Conservation (phyloP, 225 moss, liverwort and hornwort genomes). For the Ulota crispa region DNA sequence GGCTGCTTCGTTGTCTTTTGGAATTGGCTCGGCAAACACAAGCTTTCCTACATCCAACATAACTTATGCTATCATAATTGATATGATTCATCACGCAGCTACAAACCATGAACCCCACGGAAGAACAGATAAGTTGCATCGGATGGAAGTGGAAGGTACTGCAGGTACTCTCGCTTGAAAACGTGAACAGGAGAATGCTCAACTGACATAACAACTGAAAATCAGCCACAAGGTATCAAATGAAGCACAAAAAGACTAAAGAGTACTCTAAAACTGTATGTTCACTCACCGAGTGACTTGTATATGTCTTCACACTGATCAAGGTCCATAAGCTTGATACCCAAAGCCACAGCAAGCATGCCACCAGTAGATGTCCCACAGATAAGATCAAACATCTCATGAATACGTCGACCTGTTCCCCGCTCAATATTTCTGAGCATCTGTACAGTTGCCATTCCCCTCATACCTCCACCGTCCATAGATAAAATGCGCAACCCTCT, state of each 20-base stretch:
- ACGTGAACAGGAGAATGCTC: constrained; percentile 5
- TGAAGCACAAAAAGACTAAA: constrained; percentile 14
- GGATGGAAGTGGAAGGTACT: not conserved
- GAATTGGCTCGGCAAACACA: constrained; percentile 90
- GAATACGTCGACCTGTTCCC: constrained; percentile 85
- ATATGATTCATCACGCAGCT: not conserved
- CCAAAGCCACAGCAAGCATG: constrained; percentile 98
- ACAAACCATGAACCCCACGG: constrained; percentile 9
- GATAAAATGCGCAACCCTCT: constrained; percentile 95
- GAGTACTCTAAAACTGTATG: constrained; percentile 6
- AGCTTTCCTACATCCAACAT: constrained; percentile 75
- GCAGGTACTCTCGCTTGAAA: not conserved
- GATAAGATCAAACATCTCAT: constrained; percentile 99
- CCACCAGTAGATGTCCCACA: constrained; percentile 99
- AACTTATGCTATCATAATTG: constrained; percentile 7
- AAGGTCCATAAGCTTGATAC: constrained; percentile 88
- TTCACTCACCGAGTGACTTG: constrained; percentile 78
- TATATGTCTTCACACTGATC: constrained; percentile 98
- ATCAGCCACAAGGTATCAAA: not conserved
- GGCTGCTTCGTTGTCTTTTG: constrained; percentile 97
- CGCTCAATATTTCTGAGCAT: constrained; percentile 90
- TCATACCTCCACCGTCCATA: constrained; percentile 99
- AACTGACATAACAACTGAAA: constrained; percentile 11
- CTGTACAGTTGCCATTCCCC: constrained; percentile 94
- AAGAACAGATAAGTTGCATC: constrained; percentile 5